These are phyloP conservation scores for Lupinus albus DNA, from an alignment of 306 rosid species.

Conservation along the genomic window DNA sequence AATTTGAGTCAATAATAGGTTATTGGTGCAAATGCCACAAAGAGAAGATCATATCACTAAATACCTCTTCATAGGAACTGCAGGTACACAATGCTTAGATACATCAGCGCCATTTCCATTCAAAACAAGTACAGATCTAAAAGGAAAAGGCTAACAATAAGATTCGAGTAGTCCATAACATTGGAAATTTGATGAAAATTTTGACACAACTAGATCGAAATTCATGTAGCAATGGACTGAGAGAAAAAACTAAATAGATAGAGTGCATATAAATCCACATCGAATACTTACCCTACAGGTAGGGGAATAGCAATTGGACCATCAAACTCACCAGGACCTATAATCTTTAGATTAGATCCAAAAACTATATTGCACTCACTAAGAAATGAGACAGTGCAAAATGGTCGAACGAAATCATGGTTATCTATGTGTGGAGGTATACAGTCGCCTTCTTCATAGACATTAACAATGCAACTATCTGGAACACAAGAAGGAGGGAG, in stretches of 20 bases:
- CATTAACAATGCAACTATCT: slow-evolving; percentile 94
- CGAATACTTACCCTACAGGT: slow-evolving; percentile 76
- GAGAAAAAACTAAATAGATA: slow-evolving; percentile 17
- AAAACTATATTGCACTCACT: slow-evolving; percentile 85
- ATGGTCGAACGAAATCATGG: slow-evolving; percentile 95
- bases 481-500: slow-evolving; percentile 89
- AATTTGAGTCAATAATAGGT: slow-evolving; percentile 14
- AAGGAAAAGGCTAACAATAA: slow-evolving; percentile 35
- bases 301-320: slow-evolving; percentile 66
- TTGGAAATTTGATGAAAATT: too few relatives aligned
- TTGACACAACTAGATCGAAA: not conserved
- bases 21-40: not conserved
- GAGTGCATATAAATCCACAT: slow-evolving; percentile 29
- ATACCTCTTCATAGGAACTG: slow-evolving; percentile 81
- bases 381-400: slow-evolving; percentile 94
- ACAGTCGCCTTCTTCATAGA: slow-evolving; percentile 93
- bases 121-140: slow-evolving; percentile 95
- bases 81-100: slow-evolving; percentile 95
- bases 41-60: slow-evolving; percentile 19
- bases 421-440: slow-evolving; percentile 97
- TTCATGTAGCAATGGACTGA: slow-evolving; percentile 17
- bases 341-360: slow-evolving; percentile 67
- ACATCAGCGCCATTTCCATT: slow-evolving; percentile 94
- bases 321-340: slow-evolving; percentile 76
- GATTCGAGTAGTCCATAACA: slow-evolving; percentile 8